These are phyloP conservation scores for Pseudonitzschia delicatissima DNA, from an alignment of 108 stramenopile species.

Conservation along the genomic window DNA sequence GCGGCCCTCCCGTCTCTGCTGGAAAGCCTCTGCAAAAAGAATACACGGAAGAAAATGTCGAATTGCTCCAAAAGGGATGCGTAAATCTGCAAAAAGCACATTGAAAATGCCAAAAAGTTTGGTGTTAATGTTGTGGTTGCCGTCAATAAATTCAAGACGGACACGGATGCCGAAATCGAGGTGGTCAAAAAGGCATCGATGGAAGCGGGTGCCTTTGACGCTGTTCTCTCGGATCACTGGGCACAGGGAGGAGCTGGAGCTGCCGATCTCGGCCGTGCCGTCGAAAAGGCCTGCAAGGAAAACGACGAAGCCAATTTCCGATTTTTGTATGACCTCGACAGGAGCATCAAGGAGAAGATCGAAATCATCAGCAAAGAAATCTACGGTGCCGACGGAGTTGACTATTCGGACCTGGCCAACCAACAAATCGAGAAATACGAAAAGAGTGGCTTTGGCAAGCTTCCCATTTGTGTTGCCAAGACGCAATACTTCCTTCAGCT, in stretches of 20 bases:
- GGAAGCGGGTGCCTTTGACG: constrained; percentile 89
- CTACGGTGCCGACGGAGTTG: constrained; percentile 95
- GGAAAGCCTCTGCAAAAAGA: constrained; percentile 86
- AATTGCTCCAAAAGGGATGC: constrained; percentile 77
- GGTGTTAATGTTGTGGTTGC: constrained; percentile 96
- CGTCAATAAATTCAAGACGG: constrained; percentile 91
- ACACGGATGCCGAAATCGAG: constrained; percentile 91
- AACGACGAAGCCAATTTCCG: constrained; percentile 70
- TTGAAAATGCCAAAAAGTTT: constrained; percentile 92
- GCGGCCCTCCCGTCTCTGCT: constrained; percentile 90
- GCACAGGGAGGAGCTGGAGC: constrained; percentile 95
- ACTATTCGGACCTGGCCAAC: constrained; percentile 86
- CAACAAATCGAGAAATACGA: constrained; percentile 91
- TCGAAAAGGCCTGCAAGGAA: constrained; percentile 80
- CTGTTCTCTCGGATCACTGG: constrained; percentile 95
- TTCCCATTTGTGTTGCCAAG: constrained; percentile 99
- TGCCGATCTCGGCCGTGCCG: constrained; percentile 86
- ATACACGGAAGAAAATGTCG: constrained; percentile 77
- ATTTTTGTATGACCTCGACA: constrained; percentile 86
- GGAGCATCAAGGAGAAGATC: constrained; percentile 86
- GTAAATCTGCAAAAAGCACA: constrained; percentile 92
- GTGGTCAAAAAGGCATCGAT: constrained; percentile 76
- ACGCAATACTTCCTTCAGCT: constrained; percentile 98
- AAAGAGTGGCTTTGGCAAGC: constrained; percentile 82
- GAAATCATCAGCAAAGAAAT: constrained; percentile 91